Evolutionary conservation across 176 grass and related monocot genomes (phyloP).

Genomic region (Lolium multiflorum): DNA sequence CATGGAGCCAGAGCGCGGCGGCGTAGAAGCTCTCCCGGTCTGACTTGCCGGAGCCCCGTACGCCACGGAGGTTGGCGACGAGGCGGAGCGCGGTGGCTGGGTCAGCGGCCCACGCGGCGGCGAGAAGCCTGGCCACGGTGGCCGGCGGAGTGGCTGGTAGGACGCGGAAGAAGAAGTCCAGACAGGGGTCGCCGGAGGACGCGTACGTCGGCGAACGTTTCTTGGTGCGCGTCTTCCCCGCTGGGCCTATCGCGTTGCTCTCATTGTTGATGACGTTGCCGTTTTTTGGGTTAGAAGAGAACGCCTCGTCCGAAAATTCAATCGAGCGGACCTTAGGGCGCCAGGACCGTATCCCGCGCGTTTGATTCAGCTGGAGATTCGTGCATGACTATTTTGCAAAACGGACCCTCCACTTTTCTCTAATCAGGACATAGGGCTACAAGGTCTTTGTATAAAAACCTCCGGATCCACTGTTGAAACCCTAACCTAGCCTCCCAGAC

Average conservation of each 20-base stretch:
- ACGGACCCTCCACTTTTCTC: no score
- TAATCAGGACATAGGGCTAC: no score
- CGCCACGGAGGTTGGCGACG: conserved; percentile 56
- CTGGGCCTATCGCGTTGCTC: not conserved
- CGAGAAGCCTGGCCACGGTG: conserved; percentile 40
- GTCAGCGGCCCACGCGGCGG: conserved; percentile 48
- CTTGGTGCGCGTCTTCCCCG: conserved; percentile 49
- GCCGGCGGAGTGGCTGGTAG: conserved; percentile 31
- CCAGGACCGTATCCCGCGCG: no score
- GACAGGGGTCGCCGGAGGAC: conserved; percentile 63
- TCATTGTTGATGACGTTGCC: not conserved
- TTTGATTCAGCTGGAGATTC: no score
- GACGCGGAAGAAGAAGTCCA: conserved; percentile 75
- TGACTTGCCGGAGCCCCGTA: conserved; percentile 63
- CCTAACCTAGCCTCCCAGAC: no score
- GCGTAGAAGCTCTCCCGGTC: conserved; percentile 71
- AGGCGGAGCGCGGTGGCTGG: conserved; percentile 48
- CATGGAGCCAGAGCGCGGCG: conserved; percentile 56
- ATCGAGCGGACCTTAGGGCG: no score
- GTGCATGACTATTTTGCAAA: no score
- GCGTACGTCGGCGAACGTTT: conserved; percentile 39
- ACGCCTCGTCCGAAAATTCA: not conserved
- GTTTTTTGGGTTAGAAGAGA: not conserved
- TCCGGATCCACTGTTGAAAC: no score
- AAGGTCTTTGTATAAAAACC: no score